Evolutionary conservation across 352 stramenopile species (phyloP), one percentile per base, ranked within the genome.

Genomic region (Globisporangium cystogenes): DNA sequence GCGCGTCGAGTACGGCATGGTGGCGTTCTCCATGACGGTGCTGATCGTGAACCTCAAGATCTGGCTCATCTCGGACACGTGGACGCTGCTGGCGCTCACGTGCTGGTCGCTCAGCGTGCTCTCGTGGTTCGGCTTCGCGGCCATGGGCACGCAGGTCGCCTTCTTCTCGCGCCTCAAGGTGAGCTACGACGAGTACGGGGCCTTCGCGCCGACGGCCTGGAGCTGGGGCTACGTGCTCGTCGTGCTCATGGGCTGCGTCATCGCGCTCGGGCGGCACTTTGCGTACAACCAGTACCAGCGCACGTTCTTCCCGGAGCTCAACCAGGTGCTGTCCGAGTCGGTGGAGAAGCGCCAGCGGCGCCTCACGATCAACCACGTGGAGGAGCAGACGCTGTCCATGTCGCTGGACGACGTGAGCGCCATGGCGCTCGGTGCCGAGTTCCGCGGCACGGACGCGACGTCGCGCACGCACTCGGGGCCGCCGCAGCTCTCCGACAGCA

Each of bases 41-140:
- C 70, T 98, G 55, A 82, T 98, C 35, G 83, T 98, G 29, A 98
- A 97, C 58, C 72, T 97, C 53, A 99, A 99, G 82, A 85, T 92
- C 23, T 88, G 75, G 62, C 76, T 93, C 55, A 87, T 93, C 61
- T 75, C 79, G 1, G 79, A 88, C 50, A 87, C 73, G 15, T 93
- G 82, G 82, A 90, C 78, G n/a, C 47, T 68, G 41, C 37, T 93
- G 24, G 78, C 76, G 23, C 65, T 82, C 15, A 57, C 61, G 1
- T 76, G 80, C 31, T 90, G 76, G 72, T 53, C 80, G 4, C 60
- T 65, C 29, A 93, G 82, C 49, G 75, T 93, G 31, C 60, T 86
- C 27, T 74, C 75, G 1, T 90, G 82, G 82, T 92, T 90, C 36
- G 53, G 42, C 8, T 82, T 90, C 49, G 82, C 78, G 0, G 55